Evolutionary conservation across 352 stramenopile genomes (phyloP).

Genomic region (Phytophthora macrochlamydospora): DNA sequence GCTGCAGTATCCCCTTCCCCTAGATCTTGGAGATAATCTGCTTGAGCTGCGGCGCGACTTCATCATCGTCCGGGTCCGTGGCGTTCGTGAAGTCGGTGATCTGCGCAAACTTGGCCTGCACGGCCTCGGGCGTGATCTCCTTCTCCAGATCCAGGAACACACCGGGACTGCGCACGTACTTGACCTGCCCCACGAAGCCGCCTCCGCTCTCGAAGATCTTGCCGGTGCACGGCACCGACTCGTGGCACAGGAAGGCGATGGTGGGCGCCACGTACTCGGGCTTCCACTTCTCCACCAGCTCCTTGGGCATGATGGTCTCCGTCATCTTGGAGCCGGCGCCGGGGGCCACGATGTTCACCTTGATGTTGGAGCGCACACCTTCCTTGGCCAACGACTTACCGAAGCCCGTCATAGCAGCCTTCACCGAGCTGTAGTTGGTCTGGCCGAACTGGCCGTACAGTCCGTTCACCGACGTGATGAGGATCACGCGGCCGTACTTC

Average conservation of each 20-base stretch:
- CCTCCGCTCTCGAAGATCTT: slow-evolving; percentile 87
- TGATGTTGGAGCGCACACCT: slow-evolving; percentile 81
- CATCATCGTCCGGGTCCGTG: slow-evolving; percentile 79
- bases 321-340: slow-evolving; percentile 90
- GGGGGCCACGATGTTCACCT: slow-evolving; percentile 89
- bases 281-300: slow-evolving; percentile 85
- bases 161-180: slow-evolving; percentile 75
- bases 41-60: slow-evolving; percentile 81
- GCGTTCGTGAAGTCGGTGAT: slow-evolving; percentile 81
- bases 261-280: slow-evolving; percentile 90
- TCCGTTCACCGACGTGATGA: slow-evolving; percentile 86
- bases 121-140: slow-evolving; percentile 76
- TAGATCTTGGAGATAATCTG: slow-evolving; percentile 82
- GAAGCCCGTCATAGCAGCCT: slow-evolving; percentile 93
- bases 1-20: slow-evolving; percentile 3
- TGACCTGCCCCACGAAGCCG: slow-evolving; percentile 84
- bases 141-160: slow-evolving; percentile 75
- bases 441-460: slow-evolving; percentile 93
- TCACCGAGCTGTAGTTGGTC: slow-evolving; percentile 90
- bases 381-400: slow-evolving; percentile 92
- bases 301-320: slow-evolving; percentile 79
- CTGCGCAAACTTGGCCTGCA: slow-evolving; percentile 74
- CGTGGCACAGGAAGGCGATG: slow-evolving; percentile 87
- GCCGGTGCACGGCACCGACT: slow-evolving; percentile 74
- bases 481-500: slow-evolving; percentile 90